Percentiles rank a stretch among this genome's conserved stretches.
Evolutionary conservation across 768 basidiomycete species (phyloP).

Genomic region (Dictyophora rubrovolvata): DNA sequence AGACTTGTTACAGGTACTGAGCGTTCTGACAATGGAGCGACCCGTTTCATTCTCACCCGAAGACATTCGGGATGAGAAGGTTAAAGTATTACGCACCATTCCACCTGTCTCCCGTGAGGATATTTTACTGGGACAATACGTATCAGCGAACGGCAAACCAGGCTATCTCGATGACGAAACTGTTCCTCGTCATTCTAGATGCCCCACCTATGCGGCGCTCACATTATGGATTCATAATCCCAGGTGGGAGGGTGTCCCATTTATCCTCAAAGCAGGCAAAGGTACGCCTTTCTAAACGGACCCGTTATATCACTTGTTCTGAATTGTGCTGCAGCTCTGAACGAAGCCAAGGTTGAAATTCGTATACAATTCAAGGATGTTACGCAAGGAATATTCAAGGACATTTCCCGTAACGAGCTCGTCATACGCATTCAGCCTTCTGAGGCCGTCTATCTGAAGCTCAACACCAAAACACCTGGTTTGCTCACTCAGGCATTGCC

Average conservation of each 20-base stretch:
- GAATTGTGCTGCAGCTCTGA: conserved; percentile 51
- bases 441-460: conserved; percentile 94
- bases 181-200: conserved; percentile 83
- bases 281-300: conserved; percentile 36
- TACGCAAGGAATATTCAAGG: conserved; percentile 91
- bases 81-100: conserved; percentile 89
- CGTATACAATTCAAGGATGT: conserved; percentile 98
- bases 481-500: conserved; percentile 84
- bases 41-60: conserved; percentile 96
- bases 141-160: conserved; percentile 81
- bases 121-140: conserved; percentile 91
- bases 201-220: conserved; percentile 90
- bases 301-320: conserved; percentile 3
- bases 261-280: conserved; percentile 97
- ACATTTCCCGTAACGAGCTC: conserved; percentile 93
- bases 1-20: conserved; percentile 95
- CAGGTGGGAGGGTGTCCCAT: conserved; percentile 97
- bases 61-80: conserved; percentile 99
- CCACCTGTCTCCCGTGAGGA: conserved; percentile 69
- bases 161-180: conserved; percentile 98
- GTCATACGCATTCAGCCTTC: conserved; percentile 95
- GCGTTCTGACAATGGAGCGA: conserved; percentile 93
- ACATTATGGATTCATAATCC: conserved; percentile 91
- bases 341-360: conserved; percentile 98
- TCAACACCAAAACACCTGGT: conserved; percentile 93